Conservation (phyloP, 1,284 basidiomycete genomes). For the Athelia sp. region DNA sequence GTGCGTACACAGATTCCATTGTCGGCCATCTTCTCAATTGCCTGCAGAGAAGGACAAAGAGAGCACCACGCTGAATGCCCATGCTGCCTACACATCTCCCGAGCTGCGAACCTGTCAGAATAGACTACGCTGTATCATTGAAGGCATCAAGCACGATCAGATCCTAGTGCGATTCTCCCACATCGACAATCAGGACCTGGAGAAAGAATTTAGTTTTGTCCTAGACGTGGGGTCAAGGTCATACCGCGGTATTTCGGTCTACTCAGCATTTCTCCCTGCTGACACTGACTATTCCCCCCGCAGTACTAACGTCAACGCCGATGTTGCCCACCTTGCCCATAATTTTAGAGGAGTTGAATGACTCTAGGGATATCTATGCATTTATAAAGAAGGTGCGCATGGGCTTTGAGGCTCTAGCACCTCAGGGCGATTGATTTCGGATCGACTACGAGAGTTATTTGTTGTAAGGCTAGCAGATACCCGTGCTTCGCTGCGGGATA, state of each 20-base stretch:
- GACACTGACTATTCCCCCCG: background rate
- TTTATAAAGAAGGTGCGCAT: conserved; percentile 57
- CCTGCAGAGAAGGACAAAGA: conserved; percentile 67
- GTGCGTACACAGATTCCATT: conserved; percentile 28
- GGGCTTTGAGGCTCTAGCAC: conserved; percentile 27
- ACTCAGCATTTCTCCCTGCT: conserved; percentile 1
- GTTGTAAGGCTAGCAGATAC: background rate
- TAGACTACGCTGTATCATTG: conserved; percentile 59
- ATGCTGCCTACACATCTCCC: conserved; percentile 49
- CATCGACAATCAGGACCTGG: conserved; percentile 53
- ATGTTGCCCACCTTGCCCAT: conserved; percentile 57
- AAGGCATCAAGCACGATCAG: conserved; percentile 70
- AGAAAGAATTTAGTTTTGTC: conserved; percentile 70
- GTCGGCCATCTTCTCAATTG: no score
- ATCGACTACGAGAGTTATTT: background rate
- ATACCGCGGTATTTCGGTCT: conserved; percentile 58
- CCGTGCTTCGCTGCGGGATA: no score
- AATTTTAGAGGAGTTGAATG: conserved; percentile 60
- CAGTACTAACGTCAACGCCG: conserved; percentile 69
- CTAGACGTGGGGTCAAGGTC: conserved; percentile 60
- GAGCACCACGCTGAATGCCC: conserved; percentile 49
- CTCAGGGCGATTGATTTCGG: background rate
- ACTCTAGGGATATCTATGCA: conserved; percentile 51
- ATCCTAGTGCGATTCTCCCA: conserved; percentile 71
- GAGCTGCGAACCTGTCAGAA: conserved; percentile 59